Base-by-base conservation (phyloP, 2,329 filamentous ascomycete genomes). In the Dactylellina leptospora region DNA sequence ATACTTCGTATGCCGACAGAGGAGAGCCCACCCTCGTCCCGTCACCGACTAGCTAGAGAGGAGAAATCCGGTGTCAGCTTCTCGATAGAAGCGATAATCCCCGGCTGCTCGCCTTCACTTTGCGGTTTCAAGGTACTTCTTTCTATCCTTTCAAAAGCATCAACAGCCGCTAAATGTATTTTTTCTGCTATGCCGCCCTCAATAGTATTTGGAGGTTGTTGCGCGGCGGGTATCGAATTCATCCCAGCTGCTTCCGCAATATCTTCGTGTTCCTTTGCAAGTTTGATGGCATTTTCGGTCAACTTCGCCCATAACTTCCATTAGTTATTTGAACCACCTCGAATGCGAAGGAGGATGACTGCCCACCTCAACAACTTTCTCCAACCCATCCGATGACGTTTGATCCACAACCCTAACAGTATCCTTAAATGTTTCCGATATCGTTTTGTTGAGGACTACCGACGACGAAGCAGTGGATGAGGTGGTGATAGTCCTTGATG, bases 401-500 rank as follows among this genome's bases (percentile, higher is more conserved):
- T 60, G 56, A 20, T 60, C 56, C 10, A 50, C 28, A 1, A 45
- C 44, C n/a, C 44, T 48, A 11, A 44, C 33, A 2, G 44, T 50
- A 23, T 60, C 56, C 13, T 42, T 60, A 5, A 60, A 16, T 5
- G 56, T 50, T 30, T 50, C 56, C 4, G 44, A 28, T 28, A 60
- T 50, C 6, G 42, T 27, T 40, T 50, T 60, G 10, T 60, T 28
- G n/a, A 60, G 20, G 18, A 60, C 27, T 13, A 25, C 54, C 13
- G 54, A 45, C 9, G 54, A 45, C 2, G 54, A 58, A 11, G 44
- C 22, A 2, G 28, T 9, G 5, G 55, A 59, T 11, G 56, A 38
- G 4, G 56, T 60, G 25, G 56, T 28, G 11, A 60, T 60, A 10
- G 42, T 33, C n/a, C 56, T 60, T n/a, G 56, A 60, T 10, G 42